Base-by-base conservation (phyloP, 495 filamentous ascomycete genomes). In the Aspergillus panamensis region DNA sequence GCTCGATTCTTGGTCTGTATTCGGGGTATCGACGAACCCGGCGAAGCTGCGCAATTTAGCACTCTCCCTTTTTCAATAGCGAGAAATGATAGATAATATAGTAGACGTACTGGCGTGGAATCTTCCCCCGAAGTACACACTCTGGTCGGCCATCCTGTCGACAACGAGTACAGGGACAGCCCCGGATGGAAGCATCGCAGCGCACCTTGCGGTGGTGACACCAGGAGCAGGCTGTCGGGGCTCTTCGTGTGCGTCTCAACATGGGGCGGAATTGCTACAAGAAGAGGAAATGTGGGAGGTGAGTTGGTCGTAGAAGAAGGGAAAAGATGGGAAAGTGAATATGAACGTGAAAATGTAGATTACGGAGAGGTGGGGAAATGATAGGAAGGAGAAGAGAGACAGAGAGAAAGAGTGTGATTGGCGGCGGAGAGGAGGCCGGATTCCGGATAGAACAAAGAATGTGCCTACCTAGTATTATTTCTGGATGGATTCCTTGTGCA, bases 131-230 rank as follows among this genome's bases (percentile, higher is more conserved):
- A 48, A 72, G 40, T 53, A 70, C 60, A 69, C 78, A 80, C 60
- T 68, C 69, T 57, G 14, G 70, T 63, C 61, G 73, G 60, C 69
- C 74, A 52, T 69, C 76, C 65, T 67, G 77, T 57, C 57, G 75
- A 58, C 78, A 81, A 42, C 79, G 77, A 59, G 78, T 79, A 61
- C 77, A 81, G 8, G 78, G 77, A 48, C 69, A 66, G 0, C 77
- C 77, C 9, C 72, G 66, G 29, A 79, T 75, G 2, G 75, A 75
- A 9, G 78, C 76, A 53, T 81, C 78, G 57, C 78, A 81, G 39
- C 78, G 74, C 30, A 81, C 77, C 59, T 80, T 79, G n/a, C 78
- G 71, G 57, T 75, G 70, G 45, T 77, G 71, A 50, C 77, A 81
- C 61, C 76, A 77, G n/a, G 72, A 62, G 31, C 78, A 81, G 12